A percentile compares a stretch with the other conserved stretches of the same genome.
Evolutionary conservation across 371 early-diverging fungal species (phyloP).

Genomic region (Mucor irregularis): DNA sequence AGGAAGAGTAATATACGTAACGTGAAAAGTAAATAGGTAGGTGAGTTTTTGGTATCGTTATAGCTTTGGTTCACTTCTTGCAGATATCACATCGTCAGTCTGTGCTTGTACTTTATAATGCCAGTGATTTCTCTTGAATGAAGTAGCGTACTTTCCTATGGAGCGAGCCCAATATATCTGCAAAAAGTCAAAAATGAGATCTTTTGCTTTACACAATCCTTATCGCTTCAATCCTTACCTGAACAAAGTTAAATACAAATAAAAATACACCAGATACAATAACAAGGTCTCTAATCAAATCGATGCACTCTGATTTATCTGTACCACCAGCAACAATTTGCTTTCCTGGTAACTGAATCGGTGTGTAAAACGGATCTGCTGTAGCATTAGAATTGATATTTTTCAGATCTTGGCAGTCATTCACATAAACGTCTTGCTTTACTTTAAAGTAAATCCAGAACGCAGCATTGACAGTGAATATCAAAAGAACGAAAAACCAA

Average conservation of each 20-base stretch:
- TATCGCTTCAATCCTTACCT: slow-evolving; percentile 24
- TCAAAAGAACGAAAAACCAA: slow-evolving; percentile 40
- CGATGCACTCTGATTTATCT: slow-evolving; percentile 34
- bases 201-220: too few species aligned
- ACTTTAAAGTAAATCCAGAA: slow-evolving; percentile 41
- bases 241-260: slow-evolving; percentile 34
- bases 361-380: slow-evolving; percentile 16
- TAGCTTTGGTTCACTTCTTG: slow-evolving; percentile 11
- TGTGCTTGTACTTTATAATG: slow-evolving; percentile 15
- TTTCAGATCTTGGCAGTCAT: slow-evolving; percentile 32
- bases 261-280: slow-evolving; percentile 32
- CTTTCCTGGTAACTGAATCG: slow-evolving; percentile 28
- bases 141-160: slow-evolving; percentile 25
- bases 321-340: slow-evolving; percentile 35
- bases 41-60: too few species aligned
- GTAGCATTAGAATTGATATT: slow-evolving; percentile 21
- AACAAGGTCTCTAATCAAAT: slow-evolving; percentile 19
- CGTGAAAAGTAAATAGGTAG: too few species aligned
- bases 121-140: slow-evolving; percentile 16
- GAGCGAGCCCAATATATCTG: slow-evolving; percentile 28
- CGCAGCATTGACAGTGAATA: slow-evolving; percentile 30
- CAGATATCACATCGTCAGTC: slow-evolving; percentile 17
- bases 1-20: too few species aligned
- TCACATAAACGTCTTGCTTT: slow-evolving; percentile 31
- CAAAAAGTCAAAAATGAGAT: neutral